phyloP scores from a whole-genome alignment of 2,329 filamentous ascomycete species.

The Pseudopithomyces maydicus region DNA sequence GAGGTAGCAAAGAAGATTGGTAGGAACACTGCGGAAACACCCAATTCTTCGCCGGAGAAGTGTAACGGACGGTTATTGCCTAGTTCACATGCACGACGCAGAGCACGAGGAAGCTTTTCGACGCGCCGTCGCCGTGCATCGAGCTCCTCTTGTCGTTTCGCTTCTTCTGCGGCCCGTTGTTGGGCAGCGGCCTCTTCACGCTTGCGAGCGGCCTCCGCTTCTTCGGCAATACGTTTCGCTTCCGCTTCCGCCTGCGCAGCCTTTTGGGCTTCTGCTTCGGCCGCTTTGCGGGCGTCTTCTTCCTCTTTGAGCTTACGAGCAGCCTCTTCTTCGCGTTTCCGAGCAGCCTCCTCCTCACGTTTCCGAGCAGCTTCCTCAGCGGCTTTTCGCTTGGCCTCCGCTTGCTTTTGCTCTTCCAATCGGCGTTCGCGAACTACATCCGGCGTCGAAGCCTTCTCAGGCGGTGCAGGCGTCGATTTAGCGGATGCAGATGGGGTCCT shows the following conservation, averaged over 20 bases:
- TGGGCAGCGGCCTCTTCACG: constrained; percentile 38
- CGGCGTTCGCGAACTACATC: constrained; percentile 40
- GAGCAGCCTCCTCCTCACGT: constrained; percentile 21
- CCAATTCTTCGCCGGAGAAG: constrained; percentile 46
- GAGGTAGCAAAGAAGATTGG: constrained; percentile 44
- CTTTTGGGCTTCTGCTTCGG: constrained; percentile 34
- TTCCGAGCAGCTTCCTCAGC: constrained; percentile 34
- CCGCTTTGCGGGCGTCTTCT: constrained; percentile 33
- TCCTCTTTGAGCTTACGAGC: constrained; percentile 33
- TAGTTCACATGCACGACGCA: constrained; percentile 43
- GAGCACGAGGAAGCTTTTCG: constrained; percentile 42
- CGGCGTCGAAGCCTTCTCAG: constrained; percentile 40
- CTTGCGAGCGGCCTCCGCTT: constrained; percentile 39
- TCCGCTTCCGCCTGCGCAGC: constrained; percentile 30
- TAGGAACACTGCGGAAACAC: constrained; percentile 45
- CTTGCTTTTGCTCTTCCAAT: constrained; percentile 36
- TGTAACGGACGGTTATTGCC: constrained; percentile 44
- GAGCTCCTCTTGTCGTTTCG: constrained; percentile 32
- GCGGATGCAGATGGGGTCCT: constrained; percentile 40
- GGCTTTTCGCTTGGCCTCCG: constrained; percentile 26
- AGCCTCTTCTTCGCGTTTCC: constrained; percentile 31
- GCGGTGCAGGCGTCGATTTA: constrained; percentile 42
- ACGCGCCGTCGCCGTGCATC: constrained; percentile 40
- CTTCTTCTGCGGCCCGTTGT: constrained; percentile 36
- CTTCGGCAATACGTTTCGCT: constrained; percentile 33